Conservation (phyloP, 352 stramenopile genomes). For the Globisporangium yorkense region DNA sequence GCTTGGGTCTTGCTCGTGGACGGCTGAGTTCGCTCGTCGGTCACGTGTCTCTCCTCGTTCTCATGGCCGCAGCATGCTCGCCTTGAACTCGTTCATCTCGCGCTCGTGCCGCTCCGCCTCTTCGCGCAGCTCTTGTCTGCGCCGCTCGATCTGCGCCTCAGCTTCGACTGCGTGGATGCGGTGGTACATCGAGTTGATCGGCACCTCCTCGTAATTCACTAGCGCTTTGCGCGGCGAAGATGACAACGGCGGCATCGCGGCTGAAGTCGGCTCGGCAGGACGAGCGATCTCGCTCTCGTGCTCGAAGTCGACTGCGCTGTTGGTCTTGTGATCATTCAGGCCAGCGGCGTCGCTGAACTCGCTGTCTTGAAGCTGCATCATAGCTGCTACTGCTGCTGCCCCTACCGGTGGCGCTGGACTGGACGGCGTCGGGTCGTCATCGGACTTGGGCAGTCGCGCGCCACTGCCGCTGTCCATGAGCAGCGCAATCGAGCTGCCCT, state of each 20-base stretch:
- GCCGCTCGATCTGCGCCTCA: constrained; percentile 36
- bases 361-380: background rate
- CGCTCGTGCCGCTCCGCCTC: constrained; percentile 44
- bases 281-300: background rate
- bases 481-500: constrained; percentile 16
- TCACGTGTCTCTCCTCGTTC: too few relatives aligned
- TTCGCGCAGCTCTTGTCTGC: constrained; percentile 32
- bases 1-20: too few relatives aligned
- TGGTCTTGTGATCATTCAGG: background rate
- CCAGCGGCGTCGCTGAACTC: background rate
- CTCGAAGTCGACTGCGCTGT: background rate
- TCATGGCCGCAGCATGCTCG: constrained; percentile 21
- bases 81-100: constrained; percentile 64
- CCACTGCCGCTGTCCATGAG: constrained; percentile 34
- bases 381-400: background rate
- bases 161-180: constrained; percentile 53
- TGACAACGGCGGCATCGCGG: background rate
- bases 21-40: too few relatives aligned
- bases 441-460: constrained; percentile 18
- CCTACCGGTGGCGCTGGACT: constrained; percentile 1
- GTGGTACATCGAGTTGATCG: constrained; percentile 74
- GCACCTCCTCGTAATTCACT: constrained; percentile 48
- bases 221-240: constrained; percentile 16
- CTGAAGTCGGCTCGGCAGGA: background rate
- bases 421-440: constrained; percentile 19